phyloP scores from a whole-genome alignment of 169 alveolate genomes.

The Plasmodium fragile region DNA sequence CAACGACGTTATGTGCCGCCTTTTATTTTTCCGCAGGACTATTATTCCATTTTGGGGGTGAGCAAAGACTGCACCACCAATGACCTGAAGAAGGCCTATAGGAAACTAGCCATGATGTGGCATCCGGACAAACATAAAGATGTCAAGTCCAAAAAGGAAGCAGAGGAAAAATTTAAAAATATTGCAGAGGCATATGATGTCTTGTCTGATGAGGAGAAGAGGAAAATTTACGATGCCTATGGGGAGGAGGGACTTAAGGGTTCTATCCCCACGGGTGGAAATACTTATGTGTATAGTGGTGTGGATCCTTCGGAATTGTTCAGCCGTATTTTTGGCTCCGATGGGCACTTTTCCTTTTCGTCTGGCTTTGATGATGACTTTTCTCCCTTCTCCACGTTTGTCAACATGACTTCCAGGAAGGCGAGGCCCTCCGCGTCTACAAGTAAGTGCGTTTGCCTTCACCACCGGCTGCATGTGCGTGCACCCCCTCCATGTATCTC shows the following conservation, averaged over 20 bases:
- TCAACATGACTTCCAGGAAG: slow-evolving; percentile 79
- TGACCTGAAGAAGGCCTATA: slow-evolving; percentile 94
- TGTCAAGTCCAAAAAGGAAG: slow-evolving; percentile 82
- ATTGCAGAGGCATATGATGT: slow-evolving; percentile 96
- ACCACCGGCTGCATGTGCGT: not conserved
- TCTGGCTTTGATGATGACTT: slow-evolving; percentile 85
- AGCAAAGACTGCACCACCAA: slow-evolving; percentile 85
- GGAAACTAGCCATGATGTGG: slow-evolving; percentile 93
- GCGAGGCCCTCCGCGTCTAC: slow-evolving; percentile 75
- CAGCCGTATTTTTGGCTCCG: slow-evolving; percentile 87
- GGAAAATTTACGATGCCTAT: slow-evolving; percentile 94
- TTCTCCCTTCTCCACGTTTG: slow-evolving; percentile 82
- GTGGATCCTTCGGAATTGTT: slow-evolving; percentile 90
- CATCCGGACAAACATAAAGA: slow-evolving; percentile 98
- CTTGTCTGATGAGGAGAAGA: slow-evolving; percentile 95
- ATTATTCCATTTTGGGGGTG: slow-evolving; percentile 84
- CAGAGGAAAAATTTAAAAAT: slow-evolving; percentile 93
- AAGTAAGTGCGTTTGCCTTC: too few relatives aligned
- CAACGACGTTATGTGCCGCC: too few relatives aligned
- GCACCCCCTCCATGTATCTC: not conserved
- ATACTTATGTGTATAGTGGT: slow-evolving; percentile 79
- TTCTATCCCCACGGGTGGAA: slow-evolving; percentile 80
- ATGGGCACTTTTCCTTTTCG: slow-evolving; percentile 83
- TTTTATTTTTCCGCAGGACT: slow-evolving; percentile 77
- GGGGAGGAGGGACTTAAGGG: slow-evolving; percentile 97